These are phyloP conservation scores for Fraxinus quadrangulata DNA, from an alignment of 257 asterid genomes.

Conservation along the genomic window DNA sequence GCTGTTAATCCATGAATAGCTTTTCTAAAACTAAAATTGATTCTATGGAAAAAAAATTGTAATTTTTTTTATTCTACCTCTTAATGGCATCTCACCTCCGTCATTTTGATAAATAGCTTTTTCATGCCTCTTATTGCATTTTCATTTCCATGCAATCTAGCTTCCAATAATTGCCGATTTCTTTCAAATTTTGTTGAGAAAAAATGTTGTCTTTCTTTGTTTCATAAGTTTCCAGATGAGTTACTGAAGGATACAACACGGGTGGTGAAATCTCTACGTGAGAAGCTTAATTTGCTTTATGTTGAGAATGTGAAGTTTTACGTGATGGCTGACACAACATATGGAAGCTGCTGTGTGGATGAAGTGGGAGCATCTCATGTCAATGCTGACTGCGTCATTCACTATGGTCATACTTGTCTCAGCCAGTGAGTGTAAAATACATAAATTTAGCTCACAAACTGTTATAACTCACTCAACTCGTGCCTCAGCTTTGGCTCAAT, in stretches of 20 bases:
- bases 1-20: background rate
- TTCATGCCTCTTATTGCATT: background rate
- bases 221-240: conserved; percentile 74
- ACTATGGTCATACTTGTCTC: conserved; percentile 89
- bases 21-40: background rate
- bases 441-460: background rate
- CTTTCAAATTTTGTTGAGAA: conserved; percentile 7
- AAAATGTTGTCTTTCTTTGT: conserved; percentile 1
- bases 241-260: conserved; percentile 64
- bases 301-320: conserved; percentile 54
- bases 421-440: conserved; percentile 69
- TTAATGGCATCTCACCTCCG: background rate
- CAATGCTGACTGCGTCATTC: conserved; percentile 68
- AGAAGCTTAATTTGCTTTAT: conserved; percentile 35
- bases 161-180: background rate
- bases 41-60: no score
- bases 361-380: conserved; percentile 98
- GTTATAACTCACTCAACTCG: background rate
- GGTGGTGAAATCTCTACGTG: conserved; percentile 59
- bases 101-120: background rate
- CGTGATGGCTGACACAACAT: conserved; percentile 95
- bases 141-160: background rate
- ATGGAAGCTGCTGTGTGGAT: conserved; percentile 92
- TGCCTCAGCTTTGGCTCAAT: background rate
- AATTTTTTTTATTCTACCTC: background rate